Conservation (phyloP, 768 basidiomycete genomes). For the Auricularia sp. region DNA sequence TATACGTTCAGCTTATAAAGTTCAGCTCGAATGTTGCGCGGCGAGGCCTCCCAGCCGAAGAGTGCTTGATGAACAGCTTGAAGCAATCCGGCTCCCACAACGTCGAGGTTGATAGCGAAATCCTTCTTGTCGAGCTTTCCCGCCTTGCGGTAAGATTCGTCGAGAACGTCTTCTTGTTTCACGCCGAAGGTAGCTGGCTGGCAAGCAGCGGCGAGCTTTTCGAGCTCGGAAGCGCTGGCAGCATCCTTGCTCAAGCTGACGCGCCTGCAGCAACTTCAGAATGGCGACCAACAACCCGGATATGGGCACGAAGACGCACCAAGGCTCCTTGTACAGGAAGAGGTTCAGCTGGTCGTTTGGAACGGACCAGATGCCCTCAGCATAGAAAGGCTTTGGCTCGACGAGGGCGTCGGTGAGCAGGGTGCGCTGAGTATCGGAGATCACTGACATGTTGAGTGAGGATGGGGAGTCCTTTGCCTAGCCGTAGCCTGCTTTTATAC, state of each 20-base stretch:
- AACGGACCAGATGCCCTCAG: neutral
- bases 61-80: neutral
- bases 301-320: neutral
- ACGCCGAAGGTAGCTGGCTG: constrained; percentile 32
- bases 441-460: neutral
- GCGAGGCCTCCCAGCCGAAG: neutral
- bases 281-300: neutral
- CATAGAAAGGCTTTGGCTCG: neutral
- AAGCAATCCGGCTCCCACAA: constrained; percentile 18
- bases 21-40: constrained; percentile 10
- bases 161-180: constrained; percentile 27
- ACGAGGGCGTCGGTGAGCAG: neutral
- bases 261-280: neutral
- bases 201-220: constrained; percentile 25
- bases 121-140: constrained; percentile 30
- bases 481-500: too few relatives aligned
- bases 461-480: neutral
- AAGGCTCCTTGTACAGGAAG: neutral
- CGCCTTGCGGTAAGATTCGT: constrained; percentile 37
- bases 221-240: constrained; percentile 9
- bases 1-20: constrained; percentile 21
- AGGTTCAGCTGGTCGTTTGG: neutral
- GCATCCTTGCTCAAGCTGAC: constrained; percentile 8
- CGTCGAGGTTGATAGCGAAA: constrained; percentile 27
- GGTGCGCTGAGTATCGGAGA: neutral